Evolutionary conservation across 139 green algal species (phyloP), one percentile per base, ranked within the genome.

Genomic region (Edaphochlamys debaryana): DNA sequence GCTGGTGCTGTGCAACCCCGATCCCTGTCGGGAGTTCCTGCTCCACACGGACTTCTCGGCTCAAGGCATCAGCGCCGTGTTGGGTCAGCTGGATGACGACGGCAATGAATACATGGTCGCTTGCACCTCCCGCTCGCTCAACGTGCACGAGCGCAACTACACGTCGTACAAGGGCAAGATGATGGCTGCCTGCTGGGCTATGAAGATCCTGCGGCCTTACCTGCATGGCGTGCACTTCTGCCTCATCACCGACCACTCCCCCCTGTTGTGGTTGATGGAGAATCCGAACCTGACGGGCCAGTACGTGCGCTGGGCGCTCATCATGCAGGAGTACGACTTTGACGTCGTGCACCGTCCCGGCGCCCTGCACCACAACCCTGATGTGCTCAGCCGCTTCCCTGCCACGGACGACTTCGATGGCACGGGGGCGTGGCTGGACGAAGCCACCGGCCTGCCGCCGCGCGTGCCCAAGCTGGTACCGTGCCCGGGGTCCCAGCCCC

Each of bases 21-120:
- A 72, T 25, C 42, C 42, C 38, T 22, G 37, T 20, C 7, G 32
- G 32, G 41, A 37, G 8, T 29, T 75, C 68, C 38, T 75, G 2
- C 29, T 75, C 1, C 68, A 75, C 41, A 75, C 68, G 0, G 68
- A 75, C 20, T 89, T 79, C 38, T 81, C 30, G 13, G 38, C 25
- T 0, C 42, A 69, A 3, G 81, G 85, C 20, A 82, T 90, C 8
- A 79, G 67, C 0, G 89, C 87, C 4, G 85, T 93, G 3, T 37
- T 92, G 13, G 83, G 69, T 9, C 88, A 92, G 70, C 20, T 66
- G 1, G 79, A 84, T 27, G 73, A 63, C 37, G 68, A 87, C 52
- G 87, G 80, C 22, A 60, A 75, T 9, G 80, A 91, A 22, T 84
- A 77, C 30, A 82, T 91, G 76, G 45, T 69, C 8, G 56, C 73